Evolutionary conservation across 2,329 filamentous ascomycete genomes (phyloP).

Genomic region (Apiospora hydei): DNA sequence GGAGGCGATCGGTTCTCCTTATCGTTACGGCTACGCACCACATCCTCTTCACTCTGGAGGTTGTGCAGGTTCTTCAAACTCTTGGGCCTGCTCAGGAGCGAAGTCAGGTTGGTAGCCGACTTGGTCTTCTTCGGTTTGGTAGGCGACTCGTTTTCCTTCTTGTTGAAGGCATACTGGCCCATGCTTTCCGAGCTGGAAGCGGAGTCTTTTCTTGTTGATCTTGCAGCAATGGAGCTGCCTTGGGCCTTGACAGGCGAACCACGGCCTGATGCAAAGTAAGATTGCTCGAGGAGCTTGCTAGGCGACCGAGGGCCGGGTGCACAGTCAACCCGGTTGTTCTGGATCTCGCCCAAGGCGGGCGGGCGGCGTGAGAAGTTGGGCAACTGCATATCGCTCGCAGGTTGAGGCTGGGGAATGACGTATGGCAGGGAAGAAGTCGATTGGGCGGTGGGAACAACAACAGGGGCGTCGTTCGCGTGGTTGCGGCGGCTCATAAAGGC

Average conservation of each 20-base stretch:
- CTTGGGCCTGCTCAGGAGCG: slow-evolving; percentile 76
- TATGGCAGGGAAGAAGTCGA: slow-evolving; percentile 33
- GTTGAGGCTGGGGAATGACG: slow-evolving; percentile 33
- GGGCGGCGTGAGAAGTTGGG: slow-evolving; percentile 49
- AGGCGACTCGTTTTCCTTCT: slow-evolving; percentile 52
- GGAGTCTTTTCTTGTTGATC: background rate
- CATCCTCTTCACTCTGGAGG: slow-evolving; percentile 57
- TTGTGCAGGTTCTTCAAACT: slow-evolving; percentile 73
- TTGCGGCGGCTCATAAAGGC: slow-evolving; percentile 59
- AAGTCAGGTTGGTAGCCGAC: slow-evolving; percentile 82
- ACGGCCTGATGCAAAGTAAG: slow-evolving; percentile 26
- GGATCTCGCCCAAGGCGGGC: slow-evolving; percentile 62
- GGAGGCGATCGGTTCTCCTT: slow-evolving; percentile 83
- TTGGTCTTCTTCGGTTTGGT: slow-evolving; percentile 80
- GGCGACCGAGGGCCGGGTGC: slow-evolving; percentile 35
- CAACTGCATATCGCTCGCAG: slow-evolving; percentile 37
- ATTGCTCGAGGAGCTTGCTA: slow-evolving; percentile 32
- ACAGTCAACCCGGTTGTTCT: slow-evolving; percentile 55
- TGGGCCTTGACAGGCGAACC: slow-evolving; percentile 41
- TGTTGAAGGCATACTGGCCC: slow-evolving; percentile 39
- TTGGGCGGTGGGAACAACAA: slow-evolving; percentile 40
- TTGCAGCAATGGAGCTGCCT: slow-evolving; percentile 39
- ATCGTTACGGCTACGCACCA: slow-evolving; percentile 61
- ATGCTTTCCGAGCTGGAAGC: slow-evolving; percentile 43
- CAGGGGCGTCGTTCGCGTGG: slow-evolving; percentile 50